phyloP scores from a whole-genome alignment of 148 eudicot genomes.

The Camellia granthamiana region DNA sequence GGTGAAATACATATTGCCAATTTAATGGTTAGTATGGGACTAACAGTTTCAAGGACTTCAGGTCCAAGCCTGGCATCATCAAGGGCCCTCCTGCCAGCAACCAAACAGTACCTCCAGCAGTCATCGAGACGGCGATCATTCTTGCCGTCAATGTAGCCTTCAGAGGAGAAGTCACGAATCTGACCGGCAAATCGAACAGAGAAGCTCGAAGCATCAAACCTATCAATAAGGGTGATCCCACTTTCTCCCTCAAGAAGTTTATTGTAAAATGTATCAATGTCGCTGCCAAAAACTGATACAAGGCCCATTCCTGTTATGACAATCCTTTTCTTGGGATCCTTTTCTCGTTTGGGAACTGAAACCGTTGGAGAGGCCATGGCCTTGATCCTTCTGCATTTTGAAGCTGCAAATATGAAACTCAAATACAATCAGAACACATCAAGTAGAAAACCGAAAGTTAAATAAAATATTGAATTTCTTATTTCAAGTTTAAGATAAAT shows the following conservation, averaged over 20 bases:
- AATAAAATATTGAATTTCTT: neutral
- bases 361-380: constrained; percentile 32
- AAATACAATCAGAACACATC: neutral
- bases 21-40: neutral
- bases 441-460: neutral
- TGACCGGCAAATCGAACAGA: constrained; percentile 44
- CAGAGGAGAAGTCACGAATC: constrained; percentile 42
- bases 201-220: constrained; percentile 42
- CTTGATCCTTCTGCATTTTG: constrained; percentile 30
- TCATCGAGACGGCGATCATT: constrained; percentile 50
- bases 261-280: constrained; percentile 31
- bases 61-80: constrained; percentile 46
- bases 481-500: neutral
- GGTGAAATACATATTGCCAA: neutral
- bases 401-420: constrained; percentile 16
- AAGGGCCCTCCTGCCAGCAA: constrained; percentile 52
- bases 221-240: constrained; percentile 34
- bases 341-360: constrained; percentile 40
- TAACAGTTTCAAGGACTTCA: constrained; percentile 33
- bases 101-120: constrained; percentile 44
- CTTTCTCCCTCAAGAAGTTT: constrained; percentile 39
- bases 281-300: constrained; percentile 39
- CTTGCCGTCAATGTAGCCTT: constrained; percentile 51
- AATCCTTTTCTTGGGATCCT: constrained; percentile 40
- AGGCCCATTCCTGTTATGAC: constrained; percentile 49